phyloP scores from a whole-genome alignment of 108 stramenopile genomes.

The Nitzschia sp. region DNA sequence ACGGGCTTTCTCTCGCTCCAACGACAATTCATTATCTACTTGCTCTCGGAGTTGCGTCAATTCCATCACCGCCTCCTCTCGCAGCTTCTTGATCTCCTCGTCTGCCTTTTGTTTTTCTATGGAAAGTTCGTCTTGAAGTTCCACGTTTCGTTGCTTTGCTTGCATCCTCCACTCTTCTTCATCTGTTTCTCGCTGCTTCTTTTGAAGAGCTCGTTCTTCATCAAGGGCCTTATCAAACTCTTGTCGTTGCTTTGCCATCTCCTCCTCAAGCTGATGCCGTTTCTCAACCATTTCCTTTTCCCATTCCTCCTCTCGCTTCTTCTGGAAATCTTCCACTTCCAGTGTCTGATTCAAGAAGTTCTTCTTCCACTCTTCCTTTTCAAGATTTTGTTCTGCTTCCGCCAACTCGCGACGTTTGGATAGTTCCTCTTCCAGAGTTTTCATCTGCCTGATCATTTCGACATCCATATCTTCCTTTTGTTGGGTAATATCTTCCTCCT shows the following conservation, averaged over 20 bases:
- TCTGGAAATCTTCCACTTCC: constrained; percentile 16
- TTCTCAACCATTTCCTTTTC: constrained; percentile 15
- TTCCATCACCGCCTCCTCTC: constrained; percentile 13
- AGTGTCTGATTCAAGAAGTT: constrained; percentile 22
- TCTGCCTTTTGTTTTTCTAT: constrained; percentile 3
- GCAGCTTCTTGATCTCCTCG: constrained; percentile 2
- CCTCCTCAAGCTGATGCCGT: constrained; percentile 19
- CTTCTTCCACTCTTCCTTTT: constrained; percentile 36
- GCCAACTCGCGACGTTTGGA: constrained; percentile 21
- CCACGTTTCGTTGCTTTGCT: background rate
- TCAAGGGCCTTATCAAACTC: constrained; percentile 10
- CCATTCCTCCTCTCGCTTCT: constrained; percentile 18
- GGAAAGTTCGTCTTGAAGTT: constrained; percentile 9
- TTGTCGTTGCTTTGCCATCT: constrained; percentile 20
- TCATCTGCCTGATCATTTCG: constrained; percentile 11
- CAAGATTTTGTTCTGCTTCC: constrained; percentile 4
- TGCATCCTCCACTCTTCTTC: constrained; percentile 4
- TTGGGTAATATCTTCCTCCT: constrained; percentile 21
- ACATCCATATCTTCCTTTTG: constrained; percentile 17
- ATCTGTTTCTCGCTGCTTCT: background rate
- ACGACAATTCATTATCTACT: background rate
- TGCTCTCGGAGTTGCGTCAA: constrained; percentile 5
- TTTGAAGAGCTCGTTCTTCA: background rate
- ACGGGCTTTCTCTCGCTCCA: background rate
- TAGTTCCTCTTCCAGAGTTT: constrained; percentile 24